Base-by-base conservation (phyloP, 257 asterid genomes). In the Plectranthus barbatus region DNA sequence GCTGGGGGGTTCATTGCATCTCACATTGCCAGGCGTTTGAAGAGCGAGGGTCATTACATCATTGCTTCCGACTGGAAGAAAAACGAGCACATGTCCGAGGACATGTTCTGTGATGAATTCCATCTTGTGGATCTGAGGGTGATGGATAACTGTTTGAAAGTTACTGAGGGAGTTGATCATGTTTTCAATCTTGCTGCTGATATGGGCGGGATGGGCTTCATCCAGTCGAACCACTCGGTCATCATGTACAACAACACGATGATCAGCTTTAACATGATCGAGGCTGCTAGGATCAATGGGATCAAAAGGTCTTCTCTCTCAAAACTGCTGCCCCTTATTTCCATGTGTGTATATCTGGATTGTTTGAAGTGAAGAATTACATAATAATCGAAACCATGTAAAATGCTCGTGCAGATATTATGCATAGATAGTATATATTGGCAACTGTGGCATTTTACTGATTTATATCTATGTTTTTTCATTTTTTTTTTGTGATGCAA, bases 171-270 rank as follows among this genome's bases (percentile, higher is more conserved):
- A 7, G 83, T 83, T 10, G 90, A 77, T 71, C 96, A 88, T 36
- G 96, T 88, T 17, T 88, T 88, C 77, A 88, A 88, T 75, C 90
- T 88, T 33, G 96, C 96, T 48, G 96, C 94, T 11, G 96, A 88
- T 60, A 88, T 88, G 96, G 96, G 96, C 39, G 96, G 94, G 14
- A 88, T 85, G 96, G 96, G 96, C 10, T 88, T 88, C 73, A 88
- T 88, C 59, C 96, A 88, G 83, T 88, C 96, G 4, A 88, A 88
- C 72, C 96, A 88, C 80, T 83, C 94, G 1, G 94, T 88, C 64
- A 88, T 88, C 59, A 88, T 88, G 96, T 88, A 88, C 57, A 88
- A 88, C 78, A 88, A 88, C 68, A 85, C 96, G 0, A 88, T 85
- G 96, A 88, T 88, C 76, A 88, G 96, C 68, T 85, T 88, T 62